Base-by-base conservation (phyloP, 306 rosid species). In the Casuarina cunninghamiana region DNA sequence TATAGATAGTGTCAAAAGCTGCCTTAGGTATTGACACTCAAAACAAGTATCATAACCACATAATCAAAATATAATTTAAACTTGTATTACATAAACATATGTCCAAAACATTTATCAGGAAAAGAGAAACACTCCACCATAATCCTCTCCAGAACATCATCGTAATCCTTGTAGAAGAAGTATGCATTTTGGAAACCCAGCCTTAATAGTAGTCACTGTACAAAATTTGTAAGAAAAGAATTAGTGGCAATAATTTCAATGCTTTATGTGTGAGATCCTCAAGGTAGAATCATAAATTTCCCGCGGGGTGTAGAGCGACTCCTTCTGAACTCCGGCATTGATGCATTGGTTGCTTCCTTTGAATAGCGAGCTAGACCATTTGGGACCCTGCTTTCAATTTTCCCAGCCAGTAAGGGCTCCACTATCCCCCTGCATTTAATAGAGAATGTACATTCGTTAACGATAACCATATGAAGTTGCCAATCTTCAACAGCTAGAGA, bases 261-360 rank as follows among this genome's bases (percentile, higher is more conserved):
- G 69, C 37, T 39, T 5, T 67, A 49, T 53, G 69, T 46, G 42
- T 38, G 70, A 75, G 76, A 78, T 81, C 84, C 82, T 87, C 87
- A 92, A 54, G 93, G 81, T 51, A 78, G 69, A 67, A 82, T 83
- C 75, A 87, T 88, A 85, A 88, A 84, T 77, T 94, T 88, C 43
- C 98, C 94, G 9, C 96, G 97, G 46, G 98, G 97, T 10, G 97
- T 88, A 1, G 98, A 92, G 48, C 88, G 88, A 80, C 97, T 94
- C 80, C 98, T 92, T 68, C 89, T 87, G 43, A 79, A 71, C 32
- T 92, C 97, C 10, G 89, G 73, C 87, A 83, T 55, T 53, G 93
- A 74, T 35, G 78, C 49, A 49, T 86, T 89, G 88, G 81, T 82
- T 42, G 84, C 88, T 85, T 93, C 97, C 78, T 81, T 91, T 61